A percentile compares a stretch with the other conserved stretches of the same genome.
Conservation (phyloP, 2,329 filamentous ascomycete species). For the Epichloe amarillans region DNA sequence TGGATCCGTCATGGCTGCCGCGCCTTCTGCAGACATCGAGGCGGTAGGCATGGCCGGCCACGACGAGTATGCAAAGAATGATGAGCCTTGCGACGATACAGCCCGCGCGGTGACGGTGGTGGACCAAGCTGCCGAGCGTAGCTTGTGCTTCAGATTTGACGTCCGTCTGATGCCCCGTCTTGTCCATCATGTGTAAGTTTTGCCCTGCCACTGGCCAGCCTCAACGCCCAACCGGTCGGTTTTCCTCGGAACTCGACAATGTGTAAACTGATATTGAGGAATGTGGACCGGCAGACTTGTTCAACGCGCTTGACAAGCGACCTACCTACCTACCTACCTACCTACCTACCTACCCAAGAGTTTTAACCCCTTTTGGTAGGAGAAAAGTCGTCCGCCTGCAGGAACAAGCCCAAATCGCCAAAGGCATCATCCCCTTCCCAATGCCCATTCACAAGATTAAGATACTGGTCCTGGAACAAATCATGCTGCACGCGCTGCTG, state of each 20-base stretch:
- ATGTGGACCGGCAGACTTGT: constrained; percentile 21
- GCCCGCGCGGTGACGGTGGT: constrained; percentile 14
- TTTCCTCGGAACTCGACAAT: no score
- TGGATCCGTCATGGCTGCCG: neutral
- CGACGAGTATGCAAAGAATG: constrained; percentile 6
- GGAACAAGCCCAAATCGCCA: constrained; percentile 20
- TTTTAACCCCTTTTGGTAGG: constrained; percentile 18
- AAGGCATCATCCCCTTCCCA: constrained; percentile 24
- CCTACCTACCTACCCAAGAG: constrained; percentile 10
- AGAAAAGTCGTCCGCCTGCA: constrained; percentile 19
- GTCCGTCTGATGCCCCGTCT: constrained; percentile 38
- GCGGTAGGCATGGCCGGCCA: constrained; percentile 3
- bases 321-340: no score
- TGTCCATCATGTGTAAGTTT: constrained; percentile 37
- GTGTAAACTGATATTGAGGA: neutral
- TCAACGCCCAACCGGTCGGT: no score
- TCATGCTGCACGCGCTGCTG: constrained; percentile 12
- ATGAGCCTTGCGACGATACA: constrained; percentile 9
- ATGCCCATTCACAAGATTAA: constrained; percentile 20
- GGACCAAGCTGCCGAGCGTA: constrained; percentile 32
- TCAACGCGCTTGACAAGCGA: constrained; percentile 32
- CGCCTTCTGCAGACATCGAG: constrained; percentile 4
- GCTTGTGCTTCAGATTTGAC: constrained; percentile 41
- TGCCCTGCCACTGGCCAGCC: no score
- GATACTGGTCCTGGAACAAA: constrained; percentile 22